phyloP scores from a whole-genome alignment of 2,329 filamentous ascomycete species.

The Neofusicoccum umdonicola region DNA sequence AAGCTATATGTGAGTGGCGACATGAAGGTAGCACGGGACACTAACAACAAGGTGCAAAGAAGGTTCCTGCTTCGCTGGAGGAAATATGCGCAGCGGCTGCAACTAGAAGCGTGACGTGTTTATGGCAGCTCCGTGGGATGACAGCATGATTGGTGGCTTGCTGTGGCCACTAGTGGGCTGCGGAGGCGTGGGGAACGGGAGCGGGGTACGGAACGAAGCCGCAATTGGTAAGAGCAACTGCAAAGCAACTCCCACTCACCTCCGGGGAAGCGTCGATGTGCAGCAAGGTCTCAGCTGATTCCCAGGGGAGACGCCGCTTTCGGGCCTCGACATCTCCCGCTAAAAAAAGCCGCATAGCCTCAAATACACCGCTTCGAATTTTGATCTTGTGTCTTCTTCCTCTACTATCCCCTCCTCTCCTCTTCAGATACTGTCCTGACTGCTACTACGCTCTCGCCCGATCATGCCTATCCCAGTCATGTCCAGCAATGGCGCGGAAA shows the following conservation, averaged over 20 bases:
- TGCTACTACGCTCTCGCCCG: not conserved
- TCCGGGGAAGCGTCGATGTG: not conserved
- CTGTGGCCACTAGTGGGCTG: not conserved
- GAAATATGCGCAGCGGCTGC: not conserved
- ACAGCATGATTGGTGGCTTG: slow-evolving; percentile 3
- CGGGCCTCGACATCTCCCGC: not conserved
- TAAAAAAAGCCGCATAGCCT: not conserved
- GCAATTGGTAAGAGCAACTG: not conserved
- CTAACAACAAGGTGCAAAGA: not conserved
- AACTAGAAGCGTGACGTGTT: slow-evolving; percentile 7
- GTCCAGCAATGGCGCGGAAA: slow-evolving; percentile 21
- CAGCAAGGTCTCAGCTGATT: slow-evolving; percentile 26
- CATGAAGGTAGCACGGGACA: not conserved
- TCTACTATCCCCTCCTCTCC: not conserved
- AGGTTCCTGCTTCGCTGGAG: not conserved
- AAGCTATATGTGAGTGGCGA: not conserved
- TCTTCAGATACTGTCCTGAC: not conserved
- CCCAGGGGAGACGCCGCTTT: slow-evolving; percentile 7
- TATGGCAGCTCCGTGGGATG: not conserved
- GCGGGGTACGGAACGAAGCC: not conserved
- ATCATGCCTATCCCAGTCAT: slow-evolving; percentile 31
- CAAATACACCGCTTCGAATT: not conserved
- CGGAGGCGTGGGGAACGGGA: slow-evolving; percentile 6
- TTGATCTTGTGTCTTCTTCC: not conserved
- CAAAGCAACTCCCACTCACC: not conserved